Evolutionary conservation across 2,329 filamentous ascomycete species (phyloP).

Genomic region (Cyphellophora europaea): DNA sequence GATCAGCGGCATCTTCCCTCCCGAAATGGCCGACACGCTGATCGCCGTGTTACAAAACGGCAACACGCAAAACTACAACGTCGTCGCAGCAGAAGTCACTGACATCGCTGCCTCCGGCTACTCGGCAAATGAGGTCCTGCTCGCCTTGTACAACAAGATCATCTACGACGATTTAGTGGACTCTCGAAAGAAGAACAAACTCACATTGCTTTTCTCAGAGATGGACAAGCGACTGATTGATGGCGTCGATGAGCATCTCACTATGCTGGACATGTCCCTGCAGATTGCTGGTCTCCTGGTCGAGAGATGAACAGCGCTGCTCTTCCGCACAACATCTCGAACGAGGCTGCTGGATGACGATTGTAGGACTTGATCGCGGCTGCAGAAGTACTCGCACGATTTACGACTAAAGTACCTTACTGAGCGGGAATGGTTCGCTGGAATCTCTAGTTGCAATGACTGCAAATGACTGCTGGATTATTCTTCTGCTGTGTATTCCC

Average conservation of each 20-base stretch:
- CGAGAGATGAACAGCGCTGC: neutral
- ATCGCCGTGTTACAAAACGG: constrained; percentile 53
- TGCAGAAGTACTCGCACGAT: too few species aligned
- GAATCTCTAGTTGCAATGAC: too few species aligned
- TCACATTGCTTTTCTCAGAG: constrained; percentile 83
- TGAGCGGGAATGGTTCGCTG: too few species aligned
- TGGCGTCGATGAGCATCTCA: constrained; percentile 89
- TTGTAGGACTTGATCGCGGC: too few species aligned
- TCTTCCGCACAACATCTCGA: neutral
- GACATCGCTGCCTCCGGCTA: constrained; percentile 93
- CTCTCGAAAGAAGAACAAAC: constrained; percentile 81
- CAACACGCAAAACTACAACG: constrained; percentile 63
- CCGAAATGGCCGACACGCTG: constrained; percentile 59
- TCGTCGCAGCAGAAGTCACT: constrained; percentile 70
- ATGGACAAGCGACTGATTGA: constrained; percentile 90
- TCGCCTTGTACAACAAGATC: constrained; percentile 74
- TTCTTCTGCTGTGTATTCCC: too few species aligned
- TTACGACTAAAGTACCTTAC: too few species aligned
- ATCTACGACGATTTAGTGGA: constrained; percentile 76
- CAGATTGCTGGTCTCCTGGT: constrained; percentile 54
- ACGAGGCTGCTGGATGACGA: neutral
- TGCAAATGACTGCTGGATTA: too few species aligned
- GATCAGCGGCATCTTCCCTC: constrained; percentile 89
- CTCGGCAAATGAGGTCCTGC: constrained; percentile 82
- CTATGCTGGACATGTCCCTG: constrained; percentile 74